Conservation (phyloP, 164 flowering plant species). For the Chimonanthus salicifolius region DNA sequence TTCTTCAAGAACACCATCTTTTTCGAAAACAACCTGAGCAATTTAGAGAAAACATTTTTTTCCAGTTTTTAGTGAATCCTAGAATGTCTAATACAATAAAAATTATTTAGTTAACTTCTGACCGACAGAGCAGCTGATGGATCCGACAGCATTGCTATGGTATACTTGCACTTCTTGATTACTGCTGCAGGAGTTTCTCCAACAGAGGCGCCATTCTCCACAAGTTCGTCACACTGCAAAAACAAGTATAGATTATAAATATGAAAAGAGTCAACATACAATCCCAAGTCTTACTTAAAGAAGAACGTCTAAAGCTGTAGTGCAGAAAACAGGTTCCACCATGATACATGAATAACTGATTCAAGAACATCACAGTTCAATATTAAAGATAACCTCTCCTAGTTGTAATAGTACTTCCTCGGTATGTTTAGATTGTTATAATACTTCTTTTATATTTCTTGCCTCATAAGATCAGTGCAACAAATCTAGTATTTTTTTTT, state of each 20-base stretch:
- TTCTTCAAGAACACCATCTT: conserved; percentile 86
- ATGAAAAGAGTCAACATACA: not conserved
- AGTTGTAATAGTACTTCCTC: too few species aligned
- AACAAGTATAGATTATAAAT: not conserved
- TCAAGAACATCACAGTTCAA: not conserved
- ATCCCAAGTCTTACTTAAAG: not conserved
- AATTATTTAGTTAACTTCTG: conserved; percentile 15
- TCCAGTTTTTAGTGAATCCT: not conserved
- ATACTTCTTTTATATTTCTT: not conserved
- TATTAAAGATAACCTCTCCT: too few species aligned
- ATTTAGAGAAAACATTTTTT: not conserved
- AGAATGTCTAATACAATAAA: not conserved
- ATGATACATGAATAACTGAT: not conserved
- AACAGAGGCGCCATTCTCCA: conserved; percentile 75
- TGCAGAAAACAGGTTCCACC: not conserved
- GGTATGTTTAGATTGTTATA: too few species aligned
- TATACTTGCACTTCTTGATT: conserved; percentile 78
- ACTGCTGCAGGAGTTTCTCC: conserved; percentile 90
- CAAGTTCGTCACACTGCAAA: conserved; percentile 82
- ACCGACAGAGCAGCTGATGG: conserved; percentile 92
- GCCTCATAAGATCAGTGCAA: not conserved
- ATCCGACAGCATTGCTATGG: conserved; percentile 90
- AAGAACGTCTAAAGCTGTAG: not conserved
- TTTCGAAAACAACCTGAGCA: conserved; percentile 80
- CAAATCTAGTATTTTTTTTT: too few species aligned